Evolutionary conservation across 2,329 filamentous ascomycete genomes (phyloP), one percentile per base, ranked within the genome.

Genomic region (Apiospora koreana): DNA sequence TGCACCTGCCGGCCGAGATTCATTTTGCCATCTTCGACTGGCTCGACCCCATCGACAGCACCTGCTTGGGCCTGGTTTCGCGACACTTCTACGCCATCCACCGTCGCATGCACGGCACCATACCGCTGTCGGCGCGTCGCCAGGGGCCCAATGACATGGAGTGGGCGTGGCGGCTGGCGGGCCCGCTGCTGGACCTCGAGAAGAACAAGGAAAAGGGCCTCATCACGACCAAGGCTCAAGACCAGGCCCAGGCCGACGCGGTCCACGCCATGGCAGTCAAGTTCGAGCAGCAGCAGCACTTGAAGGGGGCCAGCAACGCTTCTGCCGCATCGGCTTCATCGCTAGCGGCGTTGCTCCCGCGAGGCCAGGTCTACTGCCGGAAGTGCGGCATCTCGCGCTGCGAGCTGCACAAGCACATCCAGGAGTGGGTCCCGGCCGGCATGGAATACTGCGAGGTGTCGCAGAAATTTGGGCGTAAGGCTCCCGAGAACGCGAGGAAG

Each of bases 11-110:
- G 18, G 79, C 85, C 0, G 89, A 91, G 79, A 81, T 91, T 14
- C 88, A 90, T 78, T 89, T 86, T 72, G 81, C 84, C 72, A 83
- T 91, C 72, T 89, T 90, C 75, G 88, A 89, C 77, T 86, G 87
- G 73, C 85, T 91, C 70, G 89, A 91, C 79, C 87, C 87, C 66
- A 90, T 91, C 72, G 89, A 91, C 79, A 87, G 88, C 75, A 87
- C 86, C 48, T 91, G 88, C 76, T 81, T 91, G 48, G 89, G 88
- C 18, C 83, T 91, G 68, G 86, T 88, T 46, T 88, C 85, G 81
- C 83, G 83, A 58, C 83, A 86, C 76, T 85, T 90, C 73, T 91
- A 91, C 78, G 80, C 82, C 43, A 87, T 91, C 74, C 88, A 89
- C 79, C 83, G 84, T 35, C 84, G 84, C 69, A 83, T 89, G 79